Evolutionary conservation across 2,329 filamentous ascomycete species (phyloP).

Genomic region (Beauveria asiatica): DNA sequence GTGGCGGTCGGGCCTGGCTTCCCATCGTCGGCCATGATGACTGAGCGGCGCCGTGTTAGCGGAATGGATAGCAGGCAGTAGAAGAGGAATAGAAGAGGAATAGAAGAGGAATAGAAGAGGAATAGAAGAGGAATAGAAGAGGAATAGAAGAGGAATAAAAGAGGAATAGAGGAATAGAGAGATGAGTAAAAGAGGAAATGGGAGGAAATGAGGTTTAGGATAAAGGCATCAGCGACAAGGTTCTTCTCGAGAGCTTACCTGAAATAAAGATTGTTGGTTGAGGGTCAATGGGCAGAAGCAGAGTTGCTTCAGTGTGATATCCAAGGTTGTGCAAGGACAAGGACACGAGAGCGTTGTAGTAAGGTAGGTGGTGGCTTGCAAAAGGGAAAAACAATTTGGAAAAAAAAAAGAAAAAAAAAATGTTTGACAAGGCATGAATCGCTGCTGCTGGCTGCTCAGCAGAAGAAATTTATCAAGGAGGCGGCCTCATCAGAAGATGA

Average conservation of each 20-base stretch:
- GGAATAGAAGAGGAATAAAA: neutral
- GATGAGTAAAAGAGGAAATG: neutral
- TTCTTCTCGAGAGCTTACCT: neutral
- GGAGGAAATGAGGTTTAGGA: neutral
- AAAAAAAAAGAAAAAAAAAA: no score
- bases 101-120: neutral
- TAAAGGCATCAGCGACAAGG: no score
- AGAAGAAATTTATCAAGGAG: neutral
- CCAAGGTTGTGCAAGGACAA: neutral
- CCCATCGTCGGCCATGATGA: conserved; percentile 23
- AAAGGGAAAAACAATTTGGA: neutral
- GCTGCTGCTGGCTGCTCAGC: neutral
- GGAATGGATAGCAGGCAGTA: neutral
- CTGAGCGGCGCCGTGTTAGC: neutral
- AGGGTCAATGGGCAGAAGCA: neutral
- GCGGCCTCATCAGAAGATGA: neutral
- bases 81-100: neutral
- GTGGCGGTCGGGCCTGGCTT: conserved; percentile 29
- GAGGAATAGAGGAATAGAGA: no score
- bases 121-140: neutral
- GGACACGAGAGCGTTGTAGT: neutral
- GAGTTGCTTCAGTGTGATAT: neutral
- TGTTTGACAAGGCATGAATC: neutral
- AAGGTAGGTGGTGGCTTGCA: no score
- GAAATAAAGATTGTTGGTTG: neutral